Evolutionary conservation across 805 yeast genomes (phyloP), one percentile per base, ranked within the genome.

Genomic region (Yamadazyma ubonensis): DNA sequence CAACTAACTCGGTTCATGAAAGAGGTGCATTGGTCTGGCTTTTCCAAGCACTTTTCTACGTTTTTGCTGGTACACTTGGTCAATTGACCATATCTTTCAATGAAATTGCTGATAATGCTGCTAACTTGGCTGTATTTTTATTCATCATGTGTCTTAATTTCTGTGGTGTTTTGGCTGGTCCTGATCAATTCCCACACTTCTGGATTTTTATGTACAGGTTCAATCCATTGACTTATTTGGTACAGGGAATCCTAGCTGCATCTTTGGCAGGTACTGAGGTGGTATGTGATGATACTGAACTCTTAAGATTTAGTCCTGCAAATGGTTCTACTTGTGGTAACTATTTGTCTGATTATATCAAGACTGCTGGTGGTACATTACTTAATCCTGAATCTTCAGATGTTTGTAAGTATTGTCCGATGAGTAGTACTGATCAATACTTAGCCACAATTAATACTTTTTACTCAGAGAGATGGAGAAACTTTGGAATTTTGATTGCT

Each of bases 131-230:
- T 2, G 48, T 51, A 10, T 39, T 61, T 44, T 42, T 59, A 38
- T 60, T 59, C 40, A 55, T 65, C 10, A 50, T 59, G 58, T 60
- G 65, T 53, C 55, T 63, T 53, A 56, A 53, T 32, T 63, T 63
- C 56, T 61, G 67, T 58, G 68, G 68, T 53, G 66, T 61, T 27
- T 56, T 37, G 61, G 49, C 38, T 36, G 38, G 59, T 48, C 50
- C 51, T 4, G 51, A 44, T 58, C 54, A 52, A 48, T 66, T 50
- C 48, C 60, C 55, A 17, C 50, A 53, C 36, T 69, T 53, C 61
- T 78, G 91, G 90, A 66, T 74, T 32, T 84, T 83, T 71, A 80
- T 85, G 87, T 85, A 83, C 70, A 71, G 90, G 57, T 75, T 70
- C 14, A 71, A 75, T 79, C 46, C 93, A 12, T 65, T 82, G 46